Evolutionary conservation across 2,329 filamentous ascomycete species (phyloP).

Genomic region (Colletotrichum sp.): DNA sequence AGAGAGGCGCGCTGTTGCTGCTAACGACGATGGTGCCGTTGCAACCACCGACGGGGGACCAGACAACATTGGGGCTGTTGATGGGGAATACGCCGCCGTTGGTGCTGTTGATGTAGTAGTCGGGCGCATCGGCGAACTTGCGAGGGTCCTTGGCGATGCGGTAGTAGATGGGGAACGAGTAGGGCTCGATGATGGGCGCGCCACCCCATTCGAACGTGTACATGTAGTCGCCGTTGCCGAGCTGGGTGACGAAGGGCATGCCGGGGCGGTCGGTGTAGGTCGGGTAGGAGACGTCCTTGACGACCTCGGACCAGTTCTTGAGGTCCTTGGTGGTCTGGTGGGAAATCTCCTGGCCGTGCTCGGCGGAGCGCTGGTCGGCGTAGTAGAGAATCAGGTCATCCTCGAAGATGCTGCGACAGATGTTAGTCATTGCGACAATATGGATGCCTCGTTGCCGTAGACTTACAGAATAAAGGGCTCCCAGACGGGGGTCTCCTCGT

Average conservation of each 20-base stretch:
- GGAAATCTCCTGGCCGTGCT: conserved; percentile 71
- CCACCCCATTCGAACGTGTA: conserved; percentile 69
- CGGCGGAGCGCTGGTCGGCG: conserved; percentile 71
- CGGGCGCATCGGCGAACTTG: conserved; percentile 37
- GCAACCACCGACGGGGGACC: conserved; percentile 46
- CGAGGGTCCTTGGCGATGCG: conserved; percentile 43
- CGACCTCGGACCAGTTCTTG: conserved; percentile 57
- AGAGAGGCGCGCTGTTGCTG: conserved; percentile 42
- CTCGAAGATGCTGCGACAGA: conserved; percentile 50
- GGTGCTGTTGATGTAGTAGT: conserved; percentile 35
- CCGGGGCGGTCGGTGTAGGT: conserved; percentile 69
- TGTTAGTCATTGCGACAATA: background rate
- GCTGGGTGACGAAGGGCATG: conserved; percentile 67
- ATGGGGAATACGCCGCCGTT: conserved; percentile 37
- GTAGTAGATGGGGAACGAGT: conserved; percentile 51
- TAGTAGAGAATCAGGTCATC: conserved; percentile 70
- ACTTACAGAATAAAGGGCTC: conserved; percentile 68
- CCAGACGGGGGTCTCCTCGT: conserved; percentile 74
- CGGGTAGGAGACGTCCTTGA: conserved; percentile 68
- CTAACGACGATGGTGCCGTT: conserved; percentile 51
- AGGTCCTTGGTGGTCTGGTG: conserved; percentile 69
- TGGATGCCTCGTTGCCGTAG: background rate
- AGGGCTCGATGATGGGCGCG: conserved; percentile 36
- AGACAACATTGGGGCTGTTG: conserved; percentile 48
- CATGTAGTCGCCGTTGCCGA: conserved; percentile 67